Conservation (phyloP, 331 rosid species). For the Rosa hybrid region DNA sequence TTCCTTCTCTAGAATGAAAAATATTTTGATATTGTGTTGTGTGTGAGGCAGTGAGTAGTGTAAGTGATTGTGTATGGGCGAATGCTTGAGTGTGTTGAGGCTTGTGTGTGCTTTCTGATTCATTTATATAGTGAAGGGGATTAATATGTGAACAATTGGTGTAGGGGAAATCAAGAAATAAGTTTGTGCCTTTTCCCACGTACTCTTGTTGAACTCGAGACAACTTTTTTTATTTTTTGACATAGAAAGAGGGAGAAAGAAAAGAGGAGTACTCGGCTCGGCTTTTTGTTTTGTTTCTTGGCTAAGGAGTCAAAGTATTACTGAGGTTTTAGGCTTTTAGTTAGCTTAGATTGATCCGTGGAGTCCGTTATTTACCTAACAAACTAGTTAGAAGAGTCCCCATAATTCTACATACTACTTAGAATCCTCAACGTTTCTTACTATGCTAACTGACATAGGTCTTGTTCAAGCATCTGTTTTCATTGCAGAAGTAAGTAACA, state of each 20-base stretch:
- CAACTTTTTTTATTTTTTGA: neutral
- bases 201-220: neutral
- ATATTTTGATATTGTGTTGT: neutral
- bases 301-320: neutral
- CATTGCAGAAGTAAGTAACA: no score
- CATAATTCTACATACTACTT: no score
- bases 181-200: neutral
- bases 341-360: conserved; percentile 11
- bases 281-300: conserved; percentile 12
- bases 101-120: conserved; percentile 14
- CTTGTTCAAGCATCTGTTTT: no score
- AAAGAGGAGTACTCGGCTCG: neutral
- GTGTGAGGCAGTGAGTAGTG: neutral
- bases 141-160: neutral
- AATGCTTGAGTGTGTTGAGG: neutral
- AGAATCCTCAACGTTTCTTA: neutral
- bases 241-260: neutral
- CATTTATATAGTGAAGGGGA: conserved; percentile 8
- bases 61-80: neutral
- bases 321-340: neutral
- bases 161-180: conserved; percentile 18
- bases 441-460: neutral
- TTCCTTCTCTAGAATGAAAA: neutral
- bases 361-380: conserved; percentile 12
- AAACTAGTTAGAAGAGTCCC: neutral